Percentiles rank a stretch among this genome's conserved stretches.
Evolutionary conservation across 2,329 filamentous ascomycete species (phyloP).

Genomic region (Scedosporium apiospermum): DNA sequence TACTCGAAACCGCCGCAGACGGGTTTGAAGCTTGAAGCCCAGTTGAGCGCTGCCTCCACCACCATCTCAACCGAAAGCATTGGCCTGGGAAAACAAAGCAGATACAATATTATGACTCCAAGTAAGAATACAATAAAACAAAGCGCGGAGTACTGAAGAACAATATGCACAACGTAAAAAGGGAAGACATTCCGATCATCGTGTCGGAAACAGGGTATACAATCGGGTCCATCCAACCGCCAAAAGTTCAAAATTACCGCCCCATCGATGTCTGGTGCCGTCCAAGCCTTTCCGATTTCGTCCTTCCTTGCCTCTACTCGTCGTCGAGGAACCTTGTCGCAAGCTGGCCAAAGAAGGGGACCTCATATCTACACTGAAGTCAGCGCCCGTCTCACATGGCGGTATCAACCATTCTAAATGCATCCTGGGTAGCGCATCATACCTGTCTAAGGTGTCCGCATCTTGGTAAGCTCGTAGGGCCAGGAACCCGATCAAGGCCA

Average conservation of each 20-base stretch:
- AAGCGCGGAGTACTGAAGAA: not conserved
- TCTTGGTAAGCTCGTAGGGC: constrained; percentile 75
- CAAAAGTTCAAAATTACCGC: not conserved
- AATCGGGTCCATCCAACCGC: not conserved
- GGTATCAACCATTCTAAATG: not conserved
- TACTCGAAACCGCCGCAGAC: not conserved
- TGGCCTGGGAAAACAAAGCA: not conserved
- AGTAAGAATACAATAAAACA: not conserved
- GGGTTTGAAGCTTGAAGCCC: too few relatives aligned
- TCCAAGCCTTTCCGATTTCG: not conserved
- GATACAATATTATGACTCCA: not conserved
- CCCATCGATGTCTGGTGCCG: too few relatives aligned
- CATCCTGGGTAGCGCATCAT: constrained; percentile 13
- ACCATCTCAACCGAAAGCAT: not conserved
- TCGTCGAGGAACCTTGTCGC: constrained; percentile 88
- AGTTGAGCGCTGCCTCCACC: not conserved
- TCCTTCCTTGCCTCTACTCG: constrained; percentile 37
- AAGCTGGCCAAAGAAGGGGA: constrained; percentile 76
- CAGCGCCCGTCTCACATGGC: not conserved
- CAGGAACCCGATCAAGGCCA: constrained; percentile 67
- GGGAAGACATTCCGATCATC: not conserved
- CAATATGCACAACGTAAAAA: not conserved
- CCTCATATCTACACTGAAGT: constrained; percentile 56
- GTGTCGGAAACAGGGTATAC: not conserved
- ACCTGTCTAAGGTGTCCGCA: constrained; percentile 58